A percentile compares a stretch with the other conserved stretches of the same genome.
phyloP scores from a whole-genome alignment of 345 rosid species.

The Brassica incana region DNA sequence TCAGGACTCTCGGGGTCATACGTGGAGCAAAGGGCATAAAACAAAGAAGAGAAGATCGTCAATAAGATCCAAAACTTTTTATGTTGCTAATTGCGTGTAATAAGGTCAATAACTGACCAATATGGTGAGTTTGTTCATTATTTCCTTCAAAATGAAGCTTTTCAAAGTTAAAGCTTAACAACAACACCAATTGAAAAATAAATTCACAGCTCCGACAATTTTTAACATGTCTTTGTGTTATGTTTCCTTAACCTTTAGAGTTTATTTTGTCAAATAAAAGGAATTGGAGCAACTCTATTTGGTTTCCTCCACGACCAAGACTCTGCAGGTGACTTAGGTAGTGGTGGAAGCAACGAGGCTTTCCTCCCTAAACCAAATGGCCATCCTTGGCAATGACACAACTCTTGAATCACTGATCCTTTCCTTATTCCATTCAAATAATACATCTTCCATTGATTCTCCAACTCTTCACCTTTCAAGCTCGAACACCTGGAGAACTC shows the following conservation, averaged over 20 bases:
- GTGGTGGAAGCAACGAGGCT: slow-evolving; percentile 74
- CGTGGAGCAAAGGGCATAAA: slow-evolving; percentile 74
- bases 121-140: slow-evolving; percentile 23
- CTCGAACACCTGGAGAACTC: slow-evolving; percentile 66
- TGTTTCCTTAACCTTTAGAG: slow-evolving; percentile 3
- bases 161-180: slow-evolving; percentile 9
- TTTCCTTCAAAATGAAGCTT: slow-evolving; percentile 18
- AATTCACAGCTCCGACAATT: slow-evolving; percentile 11
- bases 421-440: slow-evolving; percentile 47
- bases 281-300: slow-evolving; percentile 38
- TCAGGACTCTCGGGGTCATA: slow-evolving; percentile 93
- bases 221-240: slow-evolving; percentile 9
- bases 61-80: too few relatives aligned
- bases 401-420: slow-evolving; percentile 59
- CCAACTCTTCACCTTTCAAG: slow-evolving; percentile 38
- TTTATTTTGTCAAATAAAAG: slow-evolving; percentile 32
- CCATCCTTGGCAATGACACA: slow-evolving; percentile 87
- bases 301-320: slow-evolving; percentile 88
- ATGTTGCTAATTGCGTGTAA: neutral
- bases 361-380: slow-evolving; percentile 88
- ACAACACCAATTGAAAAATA: slow-evolving; percentile 26
- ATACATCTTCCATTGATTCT: slow-evolving; percentile 39
- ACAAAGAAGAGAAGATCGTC: neutral
- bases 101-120: slow-evolving; percentile 33
- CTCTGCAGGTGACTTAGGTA: slow-evolving; percentile 88